phyloP scores from a whole-genome alignment of 2,329 filamentous ascomycete genomes.

The Sclerotiophoma versabilis region DNA sequence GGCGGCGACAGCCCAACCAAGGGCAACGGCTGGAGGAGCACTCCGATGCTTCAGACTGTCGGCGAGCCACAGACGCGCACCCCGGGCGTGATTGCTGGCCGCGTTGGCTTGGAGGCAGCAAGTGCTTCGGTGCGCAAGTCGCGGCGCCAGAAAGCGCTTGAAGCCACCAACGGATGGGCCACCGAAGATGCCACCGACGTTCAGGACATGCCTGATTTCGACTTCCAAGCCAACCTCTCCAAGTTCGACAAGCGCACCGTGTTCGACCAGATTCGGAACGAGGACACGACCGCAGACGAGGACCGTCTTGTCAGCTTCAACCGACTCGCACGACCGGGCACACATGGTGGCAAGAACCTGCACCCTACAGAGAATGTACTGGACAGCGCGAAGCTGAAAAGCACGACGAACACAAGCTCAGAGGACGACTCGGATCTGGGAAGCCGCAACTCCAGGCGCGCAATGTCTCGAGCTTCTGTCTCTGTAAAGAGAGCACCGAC shows the following conservation, averaged over 20 bases:
- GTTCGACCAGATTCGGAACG: constrained; percentile 89
- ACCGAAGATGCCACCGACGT: constrained; percentile 96
- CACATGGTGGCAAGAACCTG: constrained; percentile 78
- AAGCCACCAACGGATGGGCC: constrained; percentile 83
- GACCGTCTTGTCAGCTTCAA: constrained; percentile 93
- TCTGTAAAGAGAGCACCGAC: constrained; percentile 49
- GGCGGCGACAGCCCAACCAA: constrained; percentile 50
- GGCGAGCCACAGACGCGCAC: constrained; percentile 48
- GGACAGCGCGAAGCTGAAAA: constrained; percentile 58
- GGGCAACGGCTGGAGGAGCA: constrained; percentile 72
- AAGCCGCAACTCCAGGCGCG: constrained; percentile 48
- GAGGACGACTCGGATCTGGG: constrained; percentile 50
- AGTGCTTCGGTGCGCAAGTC: constrained; percentile 50
- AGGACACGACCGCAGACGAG: constrained; percentile 87
- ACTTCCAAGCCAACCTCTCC: constrained; percentile 86
- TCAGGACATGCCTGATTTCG: constrained; percentile 91
- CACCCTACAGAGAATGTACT: constrained; percentile 93
- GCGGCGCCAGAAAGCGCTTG: constrained; percentile 58
- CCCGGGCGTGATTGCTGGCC: constrained; percentile 49
- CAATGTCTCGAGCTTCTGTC: constrained; percentile 50
- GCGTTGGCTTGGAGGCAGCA: constrained; percentile 47
- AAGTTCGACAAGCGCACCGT: constrained; percentile 94
- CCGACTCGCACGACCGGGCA: constrained; percentile 62
- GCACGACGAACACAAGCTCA: constrained; percentile 42
- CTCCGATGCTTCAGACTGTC: constrained; percentile 70